Evolutionary conservation across 805 yeast species (phyloP).

Genomic region (Zygoascus tannicola): DNA sequence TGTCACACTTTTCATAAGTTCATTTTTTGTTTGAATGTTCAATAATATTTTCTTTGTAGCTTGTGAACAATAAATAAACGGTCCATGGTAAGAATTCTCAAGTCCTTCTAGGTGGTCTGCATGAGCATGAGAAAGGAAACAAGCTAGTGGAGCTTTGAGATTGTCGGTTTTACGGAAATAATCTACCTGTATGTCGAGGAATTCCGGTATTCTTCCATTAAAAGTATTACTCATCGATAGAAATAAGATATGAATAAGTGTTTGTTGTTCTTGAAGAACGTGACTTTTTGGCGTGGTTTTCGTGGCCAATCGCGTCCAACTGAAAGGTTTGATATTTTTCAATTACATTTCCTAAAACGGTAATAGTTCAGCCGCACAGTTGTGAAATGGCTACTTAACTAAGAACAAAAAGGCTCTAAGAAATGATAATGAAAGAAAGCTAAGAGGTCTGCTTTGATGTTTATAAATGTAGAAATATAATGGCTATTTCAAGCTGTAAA

Average conservation of each 20-base stretch:
- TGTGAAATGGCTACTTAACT: no score
- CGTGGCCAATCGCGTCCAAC: no score
- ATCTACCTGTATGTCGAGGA: slow-evolving; percentile 38
- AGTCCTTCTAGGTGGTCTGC: slow-evolving; percentile 46
- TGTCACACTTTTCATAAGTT: neutral
- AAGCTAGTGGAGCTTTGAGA: slow-evolving; percentile 20
- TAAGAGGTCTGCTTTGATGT: no score
- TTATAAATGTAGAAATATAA: no score
- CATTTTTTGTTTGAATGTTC: slow-evolving; percentile 4
- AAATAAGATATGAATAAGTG: neutral
- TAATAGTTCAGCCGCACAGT: no score
- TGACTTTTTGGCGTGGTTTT: neutral
- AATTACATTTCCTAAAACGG: neutral
- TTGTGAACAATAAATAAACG: slow-evolving; percentile 39
- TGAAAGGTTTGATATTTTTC: neutral
- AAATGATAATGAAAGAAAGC: no score
- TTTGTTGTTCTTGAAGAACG: neutral
- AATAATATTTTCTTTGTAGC: slow-evolving; percentile 28
- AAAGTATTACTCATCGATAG: slow-evolving; percentile 24
- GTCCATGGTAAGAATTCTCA: slow-evolving; percentile 31
- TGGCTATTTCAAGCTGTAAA: no score
- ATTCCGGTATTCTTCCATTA: slow-evolving; percentile 38
- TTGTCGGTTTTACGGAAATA: slow-evolving; percentile 18
- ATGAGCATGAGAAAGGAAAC: slow-evolving; percentile 45
- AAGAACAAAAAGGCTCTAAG: no score